These are phyloP conservation scores for Ophiostoma sp. DNA, from an alignment of 2,329 filamentous ascomycete species.

Conservation along the genomic window DNA sequence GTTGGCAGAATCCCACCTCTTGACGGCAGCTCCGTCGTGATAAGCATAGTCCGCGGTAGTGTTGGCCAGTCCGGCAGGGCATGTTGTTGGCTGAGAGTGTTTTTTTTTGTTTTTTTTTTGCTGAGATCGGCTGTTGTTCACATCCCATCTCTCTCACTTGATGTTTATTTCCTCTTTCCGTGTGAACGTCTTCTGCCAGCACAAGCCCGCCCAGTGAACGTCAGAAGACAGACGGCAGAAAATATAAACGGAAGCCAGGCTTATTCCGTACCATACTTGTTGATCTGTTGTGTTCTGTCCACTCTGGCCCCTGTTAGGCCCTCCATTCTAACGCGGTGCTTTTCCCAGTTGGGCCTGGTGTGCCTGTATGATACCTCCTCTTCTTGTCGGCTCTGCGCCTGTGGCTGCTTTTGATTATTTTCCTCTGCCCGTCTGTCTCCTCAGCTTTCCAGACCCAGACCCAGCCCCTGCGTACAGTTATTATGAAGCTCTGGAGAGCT, in stretches of 20 bases:
- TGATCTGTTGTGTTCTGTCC: slow-evolving; percentile 5
- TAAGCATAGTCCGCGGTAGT: no score
- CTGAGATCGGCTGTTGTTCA: no score
- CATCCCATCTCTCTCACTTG: no score
- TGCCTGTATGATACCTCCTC: neutral
- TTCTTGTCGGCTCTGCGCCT: neutral
- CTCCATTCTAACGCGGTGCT: neutral
- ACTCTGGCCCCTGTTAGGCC: neutral
- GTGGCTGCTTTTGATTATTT: neutral
- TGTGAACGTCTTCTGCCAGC: neutral
- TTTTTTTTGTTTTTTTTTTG: no score
- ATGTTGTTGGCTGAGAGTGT: no score
- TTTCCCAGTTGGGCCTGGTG: slow-evolving; percentile 1
- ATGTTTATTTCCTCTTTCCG: no score
- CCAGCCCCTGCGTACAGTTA: no score
- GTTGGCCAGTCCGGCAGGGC: no score
- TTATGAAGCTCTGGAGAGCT: no score
- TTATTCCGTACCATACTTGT: neutral
- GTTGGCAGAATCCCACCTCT: no score
- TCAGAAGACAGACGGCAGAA: neutral
- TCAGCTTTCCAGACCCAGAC: neutral
- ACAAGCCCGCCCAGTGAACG: neutral
- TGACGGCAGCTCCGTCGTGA: no score
- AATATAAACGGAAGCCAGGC: no score
- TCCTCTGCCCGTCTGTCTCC: neutral